Evolutionary conservation across 2,329 filamentous ascomycete species (phyloP).

Genomic region (Fusarium musae): DNA sequence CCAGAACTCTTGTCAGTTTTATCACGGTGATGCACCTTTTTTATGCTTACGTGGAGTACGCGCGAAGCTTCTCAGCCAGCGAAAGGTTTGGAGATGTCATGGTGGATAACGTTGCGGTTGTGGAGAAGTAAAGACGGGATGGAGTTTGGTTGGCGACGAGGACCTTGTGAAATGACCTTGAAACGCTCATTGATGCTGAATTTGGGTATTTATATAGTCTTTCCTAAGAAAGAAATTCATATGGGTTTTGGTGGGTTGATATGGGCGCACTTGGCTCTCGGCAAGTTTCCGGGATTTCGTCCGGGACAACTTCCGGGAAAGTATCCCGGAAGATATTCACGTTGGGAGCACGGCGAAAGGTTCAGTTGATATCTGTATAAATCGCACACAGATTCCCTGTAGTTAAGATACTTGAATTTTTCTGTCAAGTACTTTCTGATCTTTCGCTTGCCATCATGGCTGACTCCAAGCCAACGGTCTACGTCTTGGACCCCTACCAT

Average conservation of each 20-base stretch:
- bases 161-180: fast-evolving
- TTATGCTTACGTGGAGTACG: not conserved
- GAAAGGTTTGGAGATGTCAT: not conserved
- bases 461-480: not conserved
- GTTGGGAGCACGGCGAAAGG: fast-evolving
- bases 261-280: fast-evolving
- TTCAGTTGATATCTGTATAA: fast-evolving
- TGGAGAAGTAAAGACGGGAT: not conserved
- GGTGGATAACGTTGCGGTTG: fast-evolving
- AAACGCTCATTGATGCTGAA: fast-evolving
- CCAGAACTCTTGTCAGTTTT: fast-evolving
- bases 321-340: fast-evolving
- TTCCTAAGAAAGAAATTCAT: no score
- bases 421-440: fast-evolving
- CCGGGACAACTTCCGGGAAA: not conserved
- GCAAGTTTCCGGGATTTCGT: not conserved
- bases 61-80: not conserved
- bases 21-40: fast-evolving
- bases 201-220: fast-evolving
- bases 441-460: not conserved
- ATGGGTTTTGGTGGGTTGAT: not conserved
- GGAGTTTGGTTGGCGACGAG: not conserved
- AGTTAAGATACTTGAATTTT: no score
- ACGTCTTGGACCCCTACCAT: not conserved
- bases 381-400: fast-evolving